Base-by-base conservation (phyloP, 345 rosid genomes). In the Syzygium grande region DNA sequence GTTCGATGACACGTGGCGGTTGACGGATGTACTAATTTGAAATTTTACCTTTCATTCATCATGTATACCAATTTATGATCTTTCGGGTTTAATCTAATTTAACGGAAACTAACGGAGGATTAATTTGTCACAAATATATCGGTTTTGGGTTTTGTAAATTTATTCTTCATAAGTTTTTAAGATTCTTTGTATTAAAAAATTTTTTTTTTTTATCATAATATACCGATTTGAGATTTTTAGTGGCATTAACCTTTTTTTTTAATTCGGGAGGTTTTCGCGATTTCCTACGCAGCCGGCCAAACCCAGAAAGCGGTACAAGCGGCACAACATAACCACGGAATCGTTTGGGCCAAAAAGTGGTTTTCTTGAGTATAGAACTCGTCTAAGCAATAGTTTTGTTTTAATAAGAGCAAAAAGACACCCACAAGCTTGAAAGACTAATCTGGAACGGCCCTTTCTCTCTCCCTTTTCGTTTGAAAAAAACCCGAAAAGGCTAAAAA, bases 121-220 rank as follows among this genome's bases (percentile, higher is more conserved):
- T 5, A 43, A 43, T 43, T 43, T 43, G 1, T 43, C 46, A 43
- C 7, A 43, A 43, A 7, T 43, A 43, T 5, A 43, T 5, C 7
- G 46, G 7, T 43, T 43, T 5, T 6, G 7, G 7, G 7, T 43
- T 43, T 43, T 5, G 46, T 43, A 43, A 43, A 43, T 43, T 43
- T 43, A 1, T 43, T 5, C n/a, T n/a, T n/a, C n/a, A 43, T 4
- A 4, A 43, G 46, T 4, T 0, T 41, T 41, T 41, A 2, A 1
- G 43, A 6, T 43, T 43, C 6, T 43, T 43, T 5, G 7, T 43
- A 43, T 43, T 41, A 41, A 41, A 43, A 43, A 43, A 43, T 43
- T 43, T 5, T 5, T 43, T 43, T 43, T n/a, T n/a, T 43, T 43
- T 43, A 43, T 43, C 7, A 6, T 4, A 43, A 6, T 43, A 4